These are phyloP conservation scores for Amoebophrya sp. DNA, from an alignment of 169 alveolate species.

Conservation along the genomic window DNA sequence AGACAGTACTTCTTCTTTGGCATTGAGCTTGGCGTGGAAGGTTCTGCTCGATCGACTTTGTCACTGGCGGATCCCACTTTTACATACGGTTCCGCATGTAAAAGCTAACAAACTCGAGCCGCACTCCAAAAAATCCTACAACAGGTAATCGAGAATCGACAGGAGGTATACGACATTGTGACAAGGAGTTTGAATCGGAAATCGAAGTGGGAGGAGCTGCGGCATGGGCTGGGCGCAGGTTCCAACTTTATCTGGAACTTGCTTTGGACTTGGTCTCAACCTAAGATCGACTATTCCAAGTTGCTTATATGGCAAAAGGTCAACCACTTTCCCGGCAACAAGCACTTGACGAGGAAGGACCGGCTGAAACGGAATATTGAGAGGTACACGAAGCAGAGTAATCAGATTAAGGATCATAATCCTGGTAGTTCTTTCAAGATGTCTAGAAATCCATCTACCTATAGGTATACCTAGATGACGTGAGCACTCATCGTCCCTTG, in stretches of 20 bases:
- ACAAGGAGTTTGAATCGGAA: not conserved
- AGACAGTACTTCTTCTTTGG: too few relatives aligned
- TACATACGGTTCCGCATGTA: too few relatives aligned
- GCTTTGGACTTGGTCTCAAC: constrained; percentile 72
- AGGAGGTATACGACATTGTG: constrained; percentile 21
- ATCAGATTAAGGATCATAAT: too few relatives aligned
- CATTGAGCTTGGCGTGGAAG: too few relatives aligned
- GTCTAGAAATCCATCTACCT: too few relatives aligned
- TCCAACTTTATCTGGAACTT: constrained; percentile 57
- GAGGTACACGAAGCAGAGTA: constrained; percentile 51
- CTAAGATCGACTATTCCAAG: constrained; percentile 60
- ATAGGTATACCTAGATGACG: too few relatives aligned
- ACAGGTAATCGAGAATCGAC: not conserved
- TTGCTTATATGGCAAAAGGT: constrained; percentile 62
- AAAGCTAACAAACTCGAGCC: too few relatives aligned
- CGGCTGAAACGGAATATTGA: constrained; percentile 62
- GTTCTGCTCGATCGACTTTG: too few relatives aligned
- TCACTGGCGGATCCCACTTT: too few relatives aligned
- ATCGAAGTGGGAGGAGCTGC: not conserved
- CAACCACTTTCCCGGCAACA: constrained; percentile 64
- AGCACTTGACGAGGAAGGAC: constrained; percentile 65
- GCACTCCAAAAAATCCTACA: too few relatives aligned
- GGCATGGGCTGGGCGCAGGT: not conserved
- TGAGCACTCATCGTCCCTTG: too few relatives aligned
- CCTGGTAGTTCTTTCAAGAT: too few relatives aligned